A percentile compares a stretch with the other conserved stretches of the same genome.
phyloP scores from a whole-genome alignment of 768 basidiomycete genomes.

The Suillus fuscotomentosus region DNA sequence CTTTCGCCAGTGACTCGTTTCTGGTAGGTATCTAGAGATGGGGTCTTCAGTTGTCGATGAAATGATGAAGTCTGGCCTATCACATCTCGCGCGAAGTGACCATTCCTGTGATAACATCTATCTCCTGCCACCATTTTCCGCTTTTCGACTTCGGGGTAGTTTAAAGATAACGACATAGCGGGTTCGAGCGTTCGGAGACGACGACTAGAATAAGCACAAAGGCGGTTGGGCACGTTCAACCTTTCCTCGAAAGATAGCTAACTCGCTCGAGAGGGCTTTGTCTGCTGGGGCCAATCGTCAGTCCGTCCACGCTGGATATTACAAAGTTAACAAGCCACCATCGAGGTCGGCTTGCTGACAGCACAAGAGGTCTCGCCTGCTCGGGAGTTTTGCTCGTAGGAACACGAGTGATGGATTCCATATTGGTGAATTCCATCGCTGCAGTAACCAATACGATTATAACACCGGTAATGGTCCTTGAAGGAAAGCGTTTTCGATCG shows the following conservation, averaged over 20 bases:
- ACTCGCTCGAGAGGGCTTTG: too few relatives aligned
- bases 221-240: not conserved
- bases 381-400: not conserved
- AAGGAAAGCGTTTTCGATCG: not conserved
- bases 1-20: not conserved
- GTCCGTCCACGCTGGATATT: too few relatives aligned
- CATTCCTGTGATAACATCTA: not conserved
- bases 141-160: not conserved
- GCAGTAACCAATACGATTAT: not conserved
- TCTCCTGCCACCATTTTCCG: not conserved
- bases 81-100: not conserved
- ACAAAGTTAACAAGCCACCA: not conserved
- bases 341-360: not conserved
- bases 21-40: not conserved
- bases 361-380: not conserved
- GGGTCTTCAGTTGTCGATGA: not conserved
- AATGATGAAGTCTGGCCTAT: not conserved
- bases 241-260: too few relatives aligned
- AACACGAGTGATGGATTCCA: not conserved
- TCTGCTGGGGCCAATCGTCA: too few relatives aligned
- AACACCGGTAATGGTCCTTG: not conserved
- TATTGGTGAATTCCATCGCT: not conserved
- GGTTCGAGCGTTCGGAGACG: not conserved
- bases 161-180: not conserved
- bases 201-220: not conserved